Base-by-base conservation (phyloP, 768 basidiomycete species). In the Pholiota microspora region DNA sequence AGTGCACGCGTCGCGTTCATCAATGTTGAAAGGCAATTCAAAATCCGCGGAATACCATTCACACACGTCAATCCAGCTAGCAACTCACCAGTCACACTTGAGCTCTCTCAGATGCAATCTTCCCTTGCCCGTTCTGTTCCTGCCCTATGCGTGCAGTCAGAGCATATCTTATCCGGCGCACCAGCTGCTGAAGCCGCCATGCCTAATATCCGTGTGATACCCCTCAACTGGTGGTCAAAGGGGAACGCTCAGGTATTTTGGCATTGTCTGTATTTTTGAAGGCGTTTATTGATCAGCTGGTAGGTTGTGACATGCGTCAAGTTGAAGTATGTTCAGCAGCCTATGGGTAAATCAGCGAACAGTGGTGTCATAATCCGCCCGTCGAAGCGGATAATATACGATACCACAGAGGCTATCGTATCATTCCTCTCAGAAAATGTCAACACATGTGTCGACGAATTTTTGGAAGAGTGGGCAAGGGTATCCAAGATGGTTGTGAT, bases 401-500 rank as follows among this genome's bases (percentile, higher is more conserved):
- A 97, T 64, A 88, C 92, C 8, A 82, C 80, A 23, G 88, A 92
- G 59, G 94, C 92, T 12, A 82, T 97, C 12, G 91, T 96, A 6
- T 92, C 88, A 0, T 95, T 97, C 69, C 72, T 92, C 31, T 92
- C 91, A 1, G 88, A 91, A 60, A 82, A 94, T 63, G 88, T 95
- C 59, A 83, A 93, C 59, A 86, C 85, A 7, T 95, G 93, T 63
- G 91, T 97, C 16, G 88, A 89, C 55, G 88, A 93, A 61, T 94
- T 97, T 67, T 71, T 92, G 60, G 90, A 94, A 64, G 93, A 94
- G 69, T 96, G 94, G 92, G 90, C 91, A 35, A 77, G 89, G 42
- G 89, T 96, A 27, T 92, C 91, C 16, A 95, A 94, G 71, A 93
- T 94, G 81, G 91, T 94, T 10, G 90, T 94, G 24, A 93, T 96